phyloP scores from a whole-genome alignment of 306 rosid species.

The Abrus precatorius region DNA sequence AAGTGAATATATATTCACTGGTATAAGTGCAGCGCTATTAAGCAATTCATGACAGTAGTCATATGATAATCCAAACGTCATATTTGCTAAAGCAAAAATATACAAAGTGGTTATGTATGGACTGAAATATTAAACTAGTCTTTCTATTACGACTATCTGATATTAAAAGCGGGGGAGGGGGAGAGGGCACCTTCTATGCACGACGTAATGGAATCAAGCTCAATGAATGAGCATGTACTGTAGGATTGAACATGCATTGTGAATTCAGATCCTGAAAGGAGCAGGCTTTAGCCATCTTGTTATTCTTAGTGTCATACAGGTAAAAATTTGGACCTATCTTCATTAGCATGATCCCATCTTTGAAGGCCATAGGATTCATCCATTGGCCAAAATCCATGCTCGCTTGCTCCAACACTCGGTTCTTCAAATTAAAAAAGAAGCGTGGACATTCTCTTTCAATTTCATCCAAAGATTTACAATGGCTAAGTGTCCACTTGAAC shows the following conservation, averaged over 20 bases:
- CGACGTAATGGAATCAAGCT: slow-evolving; percentile 59
- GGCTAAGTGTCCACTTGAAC: slow-evolving; percentile 55
- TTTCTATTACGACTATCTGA: neutral
- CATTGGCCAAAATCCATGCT: slow-evolving; percentile 44
- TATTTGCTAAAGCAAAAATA: neutral
- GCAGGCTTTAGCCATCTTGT: slow-evolving; percentile 50
- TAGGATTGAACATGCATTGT: slow-evolving; percentile 48
- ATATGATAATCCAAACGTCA: neutral
- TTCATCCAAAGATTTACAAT: slow-evolving; percentile 51
- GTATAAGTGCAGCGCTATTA: neutral
- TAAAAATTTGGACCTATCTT: slow-evolving; percentile 55
- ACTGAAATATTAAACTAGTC: neutral
- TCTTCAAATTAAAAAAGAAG: slow-evolving; percentile 50
- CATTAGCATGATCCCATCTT: slow-evolving; percentile 60
- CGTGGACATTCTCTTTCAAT: slow-evolving; percentile 59
- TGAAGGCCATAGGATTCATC: slow-evolving; percentile 67
- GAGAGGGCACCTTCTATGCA: slow-evolving; percentile 5
- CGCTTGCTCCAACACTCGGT: slow-evolving; percentile 38
- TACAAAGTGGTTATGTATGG: neutral
- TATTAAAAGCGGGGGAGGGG: neutral
- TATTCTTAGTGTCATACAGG: slow-evolving; percentile 50
- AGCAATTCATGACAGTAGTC: neutral
- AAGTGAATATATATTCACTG: neutral
- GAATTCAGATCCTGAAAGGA: slow-evolving; percentile 50
- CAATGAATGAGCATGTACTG: slow-evolving; percentile 60